Conservation (phyloP, 2,329 filamentous ascomycete genomes). For the Corniculantispora saksenae region DNA sequence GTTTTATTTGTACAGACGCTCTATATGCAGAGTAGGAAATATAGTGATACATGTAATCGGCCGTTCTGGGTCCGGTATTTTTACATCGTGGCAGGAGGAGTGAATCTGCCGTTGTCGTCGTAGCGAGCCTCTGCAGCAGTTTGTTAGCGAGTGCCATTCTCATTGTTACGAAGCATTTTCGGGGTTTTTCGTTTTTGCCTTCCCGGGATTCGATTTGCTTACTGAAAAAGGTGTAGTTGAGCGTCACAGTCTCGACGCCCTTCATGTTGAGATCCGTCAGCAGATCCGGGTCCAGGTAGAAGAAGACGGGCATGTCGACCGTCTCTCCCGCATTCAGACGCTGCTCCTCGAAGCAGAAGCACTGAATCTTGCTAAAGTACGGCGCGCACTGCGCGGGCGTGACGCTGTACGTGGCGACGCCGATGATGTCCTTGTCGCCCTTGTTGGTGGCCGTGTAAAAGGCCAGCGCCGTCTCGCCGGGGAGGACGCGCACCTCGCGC, state of each 20-base stretch:
- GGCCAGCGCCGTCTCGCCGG: constrained; percentile 92
- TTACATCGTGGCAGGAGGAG: constrained; percentile 36
- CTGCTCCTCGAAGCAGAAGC: constrained; percentile 98
- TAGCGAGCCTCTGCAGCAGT: constrained; percentile 43
- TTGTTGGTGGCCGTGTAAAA: constrained; percentile 98
- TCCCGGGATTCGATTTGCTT: constrained; percentile 52
- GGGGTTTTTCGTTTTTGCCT: too few relatives aligned
- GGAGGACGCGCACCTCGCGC: constrained; percentile 90
- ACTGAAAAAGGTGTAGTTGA: constrained; percentile 99
- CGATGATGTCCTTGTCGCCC: constrained; percentile 89
- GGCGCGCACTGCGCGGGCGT: constrained; percentile 93
- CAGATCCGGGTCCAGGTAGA: constrained; percentile 97
- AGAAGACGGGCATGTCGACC: constrained; percentile 99
- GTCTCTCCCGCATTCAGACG: constrained; percentile 91
- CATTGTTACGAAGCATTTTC: too few relatives aligned
- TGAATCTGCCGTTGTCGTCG: constrained; percentile 48
- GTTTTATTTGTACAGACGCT: constrained; percentile 12
- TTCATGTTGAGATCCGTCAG: constrained; percentile 90
- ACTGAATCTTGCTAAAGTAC: constrained; percentile 99
- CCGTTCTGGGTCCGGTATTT: background rate
- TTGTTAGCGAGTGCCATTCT: constrained; percentile 41
- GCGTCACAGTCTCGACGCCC: constrained; percentile 89
- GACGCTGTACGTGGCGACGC: constrained; percentile 95
- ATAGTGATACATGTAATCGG: constrained; percentile 2
- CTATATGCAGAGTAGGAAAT: constrained; percentile 5